A percentile compares a stretch with the other conserved stretches of the same genome.
Evolutionary conservation across 2,329 filamentous ascomycete species (phyloP).

Genomic region (Bimuria novae-zelandiae): DNA sequence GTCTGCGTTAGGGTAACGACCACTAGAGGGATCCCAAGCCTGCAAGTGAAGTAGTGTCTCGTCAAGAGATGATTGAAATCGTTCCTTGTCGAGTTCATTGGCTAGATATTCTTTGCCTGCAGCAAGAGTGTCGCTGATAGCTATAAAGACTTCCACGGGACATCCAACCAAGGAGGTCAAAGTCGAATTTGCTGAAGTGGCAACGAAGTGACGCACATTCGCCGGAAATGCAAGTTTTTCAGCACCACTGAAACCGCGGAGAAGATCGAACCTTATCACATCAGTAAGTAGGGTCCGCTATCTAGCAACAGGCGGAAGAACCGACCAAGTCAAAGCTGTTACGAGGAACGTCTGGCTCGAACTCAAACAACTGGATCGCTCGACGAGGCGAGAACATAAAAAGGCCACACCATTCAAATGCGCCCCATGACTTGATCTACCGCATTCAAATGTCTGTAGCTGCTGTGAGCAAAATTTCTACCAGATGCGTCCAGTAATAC

Average conservation of each 20-base stretch:
- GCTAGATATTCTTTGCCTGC: conserved; percentile 8
- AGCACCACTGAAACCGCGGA: conserved; percentile 21
- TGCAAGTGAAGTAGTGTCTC: conserved; percentile 2
- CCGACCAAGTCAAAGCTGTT: conserved; percentile 17
- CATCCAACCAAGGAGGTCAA: conserved; percentile 17
- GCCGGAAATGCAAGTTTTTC: conserved; percentile 20
- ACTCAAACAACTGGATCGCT: background rate
- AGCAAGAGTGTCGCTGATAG: conserved; percentile 11
- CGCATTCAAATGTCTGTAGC: conserved; percentile 17
- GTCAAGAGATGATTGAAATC: conserved; percentile 6
- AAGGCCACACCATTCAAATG: conserved; percentile 21
- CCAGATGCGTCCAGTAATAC: background rate
- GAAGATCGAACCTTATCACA: conserved; percentile 13
- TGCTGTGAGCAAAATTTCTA: background rate
- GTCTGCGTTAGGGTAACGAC: conserved; percentile 11
- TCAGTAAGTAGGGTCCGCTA: background rate
- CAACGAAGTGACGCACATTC: conserved; percentile 6
- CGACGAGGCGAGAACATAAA: conserved; percentile 14
- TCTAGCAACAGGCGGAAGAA: background rate
- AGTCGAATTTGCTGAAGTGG: conserved; percentile 1
- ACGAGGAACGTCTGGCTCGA: conserved; percentile 15
- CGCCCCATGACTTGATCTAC: conserved; percentile 19
- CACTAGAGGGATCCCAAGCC: conserved; percentile 2
- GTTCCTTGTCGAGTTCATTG: background rate
- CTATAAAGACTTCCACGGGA: conserved; percentile 12